phyloP scores from a whole-genome alignment of 192 early-diverging fungal genomes.

The Backusella morwellensis region DNA sequence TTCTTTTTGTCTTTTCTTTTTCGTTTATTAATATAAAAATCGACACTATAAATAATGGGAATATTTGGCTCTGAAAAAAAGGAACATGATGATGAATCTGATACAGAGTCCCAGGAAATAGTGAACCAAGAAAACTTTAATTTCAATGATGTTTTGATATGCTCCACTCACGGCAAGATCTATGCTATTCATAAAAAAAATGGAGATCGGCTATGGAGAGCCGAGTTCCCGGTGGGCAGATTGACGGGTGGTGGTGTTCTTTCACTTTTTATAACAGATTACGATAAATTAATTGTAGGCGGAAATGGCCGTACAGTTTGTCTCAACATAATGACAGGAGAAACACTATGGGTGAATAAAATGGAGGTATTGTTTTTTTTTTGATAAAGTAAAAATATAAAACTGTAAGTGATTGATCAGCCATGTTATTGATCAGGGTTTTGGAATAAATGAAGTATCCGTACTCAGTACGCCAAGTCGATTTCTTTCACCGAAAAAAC shows the following conservation, averaged over 20 bases:
- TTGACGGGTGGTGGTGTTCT: not conserved
- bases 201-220: constrained; percentile 16
- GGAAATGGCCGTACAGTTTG: constrained; percentile 13
- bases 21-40: not conserved
- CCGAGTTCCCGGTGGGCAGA: not conserved
- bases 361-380: constrained; percentile 18
- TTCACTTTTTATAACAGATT: constrained; percentile 24
- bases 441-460: constrained; percentile 20
- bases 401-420: too few relatives aligned
- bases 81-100: not conserved
- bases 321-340: constrained; percentile 17
- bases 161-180: constrained; percentile 22
- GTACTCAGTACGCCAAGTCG: constrained; percentile 17
- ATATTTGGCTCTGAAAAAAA: not conserved
- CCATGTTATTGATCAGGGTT: constrained; percentile 6
- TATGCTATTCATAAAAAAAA: constrained; percentile 25
- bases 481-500: not conserved
- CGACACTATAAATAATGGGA: not conserved
- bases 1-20: not conserved
- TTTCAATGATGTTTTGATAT: constrained; percentile 14
- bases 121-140: not conserved
- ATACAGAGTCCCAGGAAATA: not conserved
- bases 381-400: not conserved
- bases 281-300: constrained; percentile 10
- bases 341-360: constrained; percentile 18